Percentiles rank a stretch among this genome's conserved stretches.
phyloP scores from a whole-genome alignment of 2,329 filamentous ascomycete species.

The Aspergillus hiratsukae region DNA sequence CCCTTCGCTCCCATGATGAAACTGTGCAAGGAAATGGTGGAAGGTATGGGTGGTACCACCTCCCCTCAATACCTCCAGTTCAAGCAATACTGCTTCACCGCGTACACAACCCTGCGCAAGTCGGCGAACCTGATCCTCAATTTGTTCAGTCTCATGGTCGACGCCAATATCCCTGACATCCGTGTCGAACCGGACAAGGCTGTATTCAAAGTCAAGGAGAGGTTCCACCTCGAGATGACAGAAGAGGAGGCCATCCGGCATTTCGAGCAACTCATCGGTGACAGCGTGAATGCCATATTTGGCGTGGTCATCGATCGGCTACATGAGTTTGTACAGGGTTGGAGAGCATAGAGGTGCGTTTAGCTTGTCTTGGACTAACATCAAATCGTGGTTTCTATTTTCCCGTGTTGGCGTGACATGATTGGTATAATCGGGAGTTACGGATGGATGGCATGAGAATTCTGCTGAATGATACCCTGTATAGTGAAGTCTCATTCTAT shows the following conservation, averaged over 20 bases:
- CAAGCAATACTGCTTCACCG: conserved; percentile 92
- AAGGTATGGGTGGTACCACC: conserved; percentile 86
- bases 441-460: not conserved
- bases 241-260: conserved; percentile 89
- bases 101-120: conserved; percentile 87
- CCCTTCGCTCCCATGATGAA: conserved; percentile 98
- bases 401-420: not conserved
- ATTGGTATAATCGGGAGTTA: not conserved
- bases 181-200: conserved; percentile 88
- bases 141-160: conserved; percentile 92
- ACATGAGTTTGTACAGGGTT: conserved; percentile 89
- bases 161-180: conserved; percentile 95
- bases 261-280: conserved; percentile 85
- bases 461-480: conserved; percentile 6
- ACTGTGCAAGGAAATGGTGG: conserved; percentile 95
- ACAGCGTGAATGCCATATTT: conserved; percentile 83
- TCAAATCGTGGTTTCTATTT: not conserved
- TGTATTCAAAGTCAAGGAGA: conserved; percentile 88
- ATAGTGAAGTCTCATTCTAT: conserved; percentile 11
- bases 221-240: conserved; percentile 84
- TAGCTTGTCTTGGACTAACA: not conserved
- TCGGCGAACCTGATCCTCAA: conserved; percentile 89
- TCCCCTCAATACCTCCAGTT: conserved; percentile 82
- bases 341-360: conserved; percentile 56
- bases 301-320: conserved; percentile 92